Evolutionary conservation across 2,329 filamentous ascomycete genomes (phyloP).

Genomic region (Scedosporium boydii): DNA sequence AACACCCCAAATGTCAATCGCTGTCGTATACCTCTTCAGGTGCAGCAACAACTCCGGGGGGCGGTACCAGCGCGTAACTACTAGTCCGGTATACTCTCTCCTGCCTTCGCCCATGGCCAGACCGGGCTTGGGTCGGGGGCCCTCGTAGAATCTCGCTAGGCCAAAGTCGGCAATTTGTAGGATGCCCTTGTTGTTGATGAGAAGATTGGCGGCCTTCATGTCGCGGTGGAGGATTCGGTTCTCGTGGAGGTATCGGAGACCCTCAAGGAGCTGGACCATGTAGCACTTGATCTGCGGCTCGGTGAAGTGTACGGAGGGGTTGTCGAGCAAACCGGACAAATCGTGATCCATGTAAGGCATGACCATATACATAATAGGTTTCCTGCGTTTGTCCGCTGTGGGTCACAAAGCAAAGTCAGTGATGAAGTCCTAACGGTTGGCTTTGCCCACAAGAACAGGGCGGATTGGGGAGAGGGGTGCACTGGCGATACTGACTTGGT

Average conservation of each 20-base stretch:
- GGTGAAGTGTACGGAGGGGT: conserved; percentile 78
- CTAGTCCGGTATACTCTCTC: conserved; percentile 89
- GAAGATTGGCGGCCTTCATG: conserved; percentile 96
- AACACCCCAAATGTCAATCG: conserved; percentile 97
- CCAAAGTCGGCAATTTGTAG: conserved; percentile 97
- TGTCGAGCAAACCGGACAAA: conserved; percentile 91
- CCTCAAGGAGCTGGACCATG: conserved; percentile 84
- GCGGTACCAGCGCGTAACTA: conserved; percentile 95
- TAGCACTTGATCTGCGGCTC: conserved; percentile 97
- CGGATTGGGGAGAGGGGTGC: not conserved
- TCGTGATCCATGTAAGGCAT: conserved; percentile 99
- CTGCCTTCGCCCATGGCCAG: conserved; percentile 74
- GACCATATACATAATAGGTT: conserved; percentile 94
- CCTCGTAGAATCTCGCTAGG: conserved; percentile 86
- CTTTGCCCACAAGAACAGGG: not conserved
- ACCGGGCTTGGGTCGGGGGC: conserved; percentile 65
- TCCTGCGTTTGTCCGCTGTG: conserved; percentile 65
- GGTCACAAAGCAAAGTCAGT: conserved; percentile 4
- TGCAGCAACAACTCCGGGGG: conserved; percentile 87
- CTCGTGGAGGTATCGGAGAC: conserved; percentile 82
- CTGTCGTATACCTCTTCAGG: conserved; percentile 85
- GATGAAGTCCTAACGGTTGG: not conserved
- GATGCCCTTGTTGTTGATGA: conserved; percentile 90
- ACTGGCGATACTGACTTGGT: conserved; percentile 35
- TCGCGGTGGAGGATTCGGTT: conserved; percentile 87